Percentiles rank a stretch among this genome's conserved stretches.
Conservation (phyloP, 805 yeast species). For the Ogataea allantospora region DNA sequence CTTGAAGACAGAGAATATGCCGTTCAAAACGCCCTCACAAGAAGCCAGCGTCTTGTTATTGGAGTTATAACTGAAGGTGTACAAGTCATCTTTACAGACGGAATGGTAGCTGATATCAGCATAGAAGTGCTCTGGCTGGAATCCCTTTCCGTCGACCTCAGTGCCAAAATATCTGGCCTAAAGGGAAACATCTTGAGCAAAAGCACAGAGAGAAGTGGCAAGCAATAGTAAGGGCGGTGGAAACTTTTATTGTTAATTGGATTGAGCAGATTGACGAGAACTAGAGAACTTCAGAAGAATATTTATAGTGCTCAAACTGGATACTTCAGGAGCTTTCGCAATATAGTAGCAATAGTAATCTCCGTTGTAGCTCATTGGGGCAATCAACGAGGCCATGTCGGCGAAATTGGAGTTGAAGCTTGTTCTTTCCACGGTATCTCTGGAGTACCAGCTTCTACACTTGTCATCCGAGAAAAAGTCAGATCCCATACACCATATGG, state of each 20-base stretch:
- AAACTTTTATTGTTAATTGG: constrained; percentile 19
- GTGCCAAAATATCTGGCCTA: constrained; percentile 28
- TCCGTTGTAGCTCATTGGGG: constrained; percentile 53
- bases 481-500: constrained; percentile 42
- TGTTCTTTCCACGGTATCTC: constrained; percentile 38
- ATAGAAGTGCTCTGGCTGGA: constrained; percentile 40
- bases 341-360: constrained; percentile 59
- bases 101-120: constrained; percentile 44
- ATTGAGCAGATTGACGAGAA: neutral
- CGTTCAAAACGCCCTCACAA: constrained; percentile 9
- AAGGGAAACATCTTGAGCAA: constrained; percentile 24
- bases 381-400: constrained; percentile 49
- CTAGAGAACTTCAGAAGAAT: constrained; percentile 55
- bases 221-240: constrained; percentile 14
- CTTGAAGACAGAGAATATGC: constrained; percentile 41
- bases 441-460: constrained; percentile 35
- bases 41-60: neutral
- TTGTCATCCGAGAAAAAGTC: constrained; percentile 24
- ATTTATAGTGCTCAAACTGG: constrained; percentile 59
- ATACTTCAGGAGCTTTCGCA: no score
- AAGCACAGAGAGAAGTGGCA: constrained; percentile 12
- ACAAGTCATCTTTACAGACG: constrained; percentile 20
- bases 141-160: constrained; percentile 30
- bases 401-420: constrained; percentile 47
- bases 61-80: constrained; percentile 24